Evolutionary conservation across 73 alveolate genomes (phyloP).

Genomic region (Stentor roeselii): DNA sequence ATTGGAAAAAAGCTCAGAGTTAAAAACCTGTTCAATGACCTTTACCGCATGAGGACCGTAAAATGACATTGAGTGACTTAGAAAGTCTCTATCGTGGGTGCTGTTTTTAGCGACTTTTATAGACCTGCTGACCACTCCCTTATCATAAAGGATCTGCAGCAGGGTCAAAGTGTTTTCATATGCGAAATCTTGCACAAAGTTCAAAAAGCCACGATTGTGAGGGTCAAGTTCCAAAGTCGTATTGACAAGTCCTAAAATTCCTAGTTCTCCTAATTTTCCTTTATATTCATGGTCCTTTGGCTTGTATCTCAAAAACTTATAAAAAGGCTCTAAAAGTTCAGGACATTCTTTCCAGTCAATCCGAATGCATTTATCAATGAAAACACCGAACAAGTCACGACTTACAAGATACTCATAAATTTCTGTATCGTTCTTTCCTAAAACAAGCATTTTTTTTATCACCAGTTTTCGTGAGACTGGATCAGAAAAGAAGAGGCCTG

Average conservation of each 20-base stretch:
- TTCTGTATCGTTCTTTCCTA: neutral
- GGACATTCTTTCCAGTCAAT: neutral
- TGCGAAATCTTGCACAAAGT: neutral
- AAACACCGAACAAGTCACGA: neutral
- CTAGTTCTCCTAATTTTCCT: neutral
- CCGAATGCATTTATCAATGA: neutral
- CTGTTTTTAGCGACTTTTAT: neutral
- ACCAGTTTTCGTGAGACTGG: too few relatives aligned
- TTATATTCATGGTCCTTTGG: neutral
- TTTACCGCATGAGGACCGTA: neutral
- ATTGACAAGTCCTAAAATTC: neutral
- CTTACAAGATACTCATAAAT: neutral
- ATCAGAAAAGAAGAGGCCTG: neutral
- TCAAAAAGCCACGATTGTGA: neutral
- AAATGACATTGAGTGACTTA: neutral
- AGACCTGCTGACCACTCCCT: neutral
- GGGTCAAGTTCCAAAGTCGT: neutral
- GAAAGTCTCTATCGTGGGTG: neutral
- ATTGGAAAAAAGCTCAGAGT: neutral
- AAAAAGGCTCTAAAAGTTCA: neutral
- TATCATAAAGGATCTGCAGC: neutral
- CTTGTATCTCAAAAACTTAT: neutral
- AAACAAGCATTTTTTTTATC: neutral
- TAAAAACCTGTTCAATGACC: neutral
- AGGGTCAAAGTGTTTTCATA: constrained; percentile 6